Evolutionary conservation across 805 yeast genomes (phyloP), one percentile per base, ranked within the genome.

Genomic region (Teunomyces atbi): DNA sequence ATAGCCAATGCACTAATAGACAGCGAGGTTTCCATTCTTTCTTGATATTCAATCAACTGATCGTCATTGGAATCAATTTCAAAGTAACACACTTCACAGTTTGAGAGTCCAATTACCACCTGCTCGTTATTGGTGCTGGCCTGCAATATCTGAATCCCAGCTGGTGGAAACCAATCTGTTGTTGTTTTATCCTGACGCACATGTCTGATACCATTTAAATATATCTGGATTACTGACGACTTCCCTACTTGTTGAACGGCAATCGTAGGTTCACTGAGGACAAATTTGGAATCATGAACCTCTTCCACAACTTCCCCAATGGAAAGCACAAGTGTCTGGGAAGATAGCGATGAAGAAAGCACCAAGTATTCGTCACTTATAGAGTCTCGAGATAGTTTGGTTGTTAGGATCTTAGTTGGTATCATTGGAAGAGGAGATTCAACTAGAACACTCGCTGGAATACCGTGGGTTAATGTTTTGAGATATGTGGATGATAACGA

Each of bases 231-330:
- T 0, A 90, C 60, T 0, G 92, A 79, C 3, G 62, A 56, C 2
- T 51, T 48, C 0, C 96, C 95, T 47, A 91, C 71, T 54, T 84
- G 88, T 39, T 80, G 82, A 0, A 88, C 83, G 2, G 77, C 79
- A 2, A 92, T 55, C 0, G 98, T 89, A 2, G 78, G 73, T 28
- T 79, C 80, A 27, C 75, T 71, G 0, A 73, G 56, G 1, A 75
- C 62, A n/a, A 89, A 69, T 0, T 84, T 83, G 0, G 91, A 81
- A 47, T 82, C 84, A 1, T 78, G 73, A 6, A 84, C 85, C 55
- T 87, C 90, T 47, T 85, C 90, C 2, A 88, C 88, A 0, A 80
- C 81, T 52, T 87, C 96, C 6, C 94, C 95, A 42, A 89, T 82
- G 2, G 86, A 76, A 13, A 94, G 64, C 0, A 89, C 86, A 46